Percentiles rank a stretch among this genome's conserved stretches.
phyloP scores from a whole-genome alignment of 2,329 filamentous ascomycete genomes.

The Phaeosphaeriaceae sp. region DNA sequence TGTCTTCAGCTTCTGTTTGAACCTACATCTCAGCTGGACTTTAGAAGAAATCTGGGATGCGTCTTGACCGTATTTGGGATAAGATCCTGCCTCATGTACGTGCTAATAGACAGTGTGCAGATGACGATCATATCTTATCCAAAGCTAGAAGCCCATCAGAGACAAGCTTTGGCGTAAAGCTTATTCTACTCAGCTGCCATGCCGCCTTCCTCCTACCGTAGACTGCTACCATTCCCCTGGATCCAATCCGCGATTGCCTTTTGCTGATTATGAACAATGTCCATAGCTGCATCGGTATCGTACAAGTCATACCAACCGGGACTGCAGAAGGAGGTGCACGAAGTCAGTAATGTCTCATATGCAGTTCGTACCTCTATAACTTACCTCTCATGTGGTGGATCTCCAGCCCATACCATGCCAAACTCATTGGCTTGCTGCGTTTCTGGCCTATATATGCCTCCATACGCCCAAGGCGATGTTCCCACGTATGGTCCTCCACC shows the following conservation, averaged over 20 bases:
- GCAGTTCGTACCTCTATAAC: too few relatives aligned
- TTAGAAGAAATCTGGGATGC: neutral
- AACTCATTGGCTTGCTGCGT: constrained; percentile 48
- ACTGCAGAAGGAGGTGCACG: too few relatives aligned
- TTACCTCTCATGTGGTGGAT: constrained; percentile 47
- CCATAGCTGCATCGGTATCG: constrained; percentile 48
- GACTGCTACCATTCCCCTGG: neutral
- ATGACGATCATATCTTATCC: too few relatives aligned
- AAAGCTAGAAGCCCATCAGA: neutral
- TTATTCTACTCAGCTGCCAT: neutral
- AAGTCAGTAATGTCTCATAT: too few relatives aligned
- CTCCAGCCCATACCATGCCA: constrained; percentile 51
- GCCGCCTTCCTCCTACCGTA: neutral
- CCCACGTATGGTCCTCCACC: constrained; percentile 46
- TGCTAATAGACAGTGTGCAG: neutral
- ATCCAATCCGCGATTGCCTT: constrained; percentile 39
- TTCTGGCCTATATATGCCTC: constrained; percentile 49
- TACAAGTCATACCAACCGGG: constrained; percentile 51
- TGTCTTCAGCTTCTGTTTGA: neutral
- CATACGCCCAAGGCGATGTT: constrained; percentile 50
- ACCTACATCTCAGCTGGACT: neutral
- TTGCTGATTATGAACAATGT: constrained; percentile 45
- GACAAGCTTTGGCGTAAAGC: neutral
- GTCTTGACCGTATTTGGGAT: neutral
- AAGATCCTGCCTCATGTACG: neutral